Percentiles rank a stretch among this genome's conserved stretches.
These are phyloP conservation scores for Aspergillus terreus DNA, from an alignment of 2,329 filamentous ascomycete genomes.

Conservation along the genomic window DNA sequence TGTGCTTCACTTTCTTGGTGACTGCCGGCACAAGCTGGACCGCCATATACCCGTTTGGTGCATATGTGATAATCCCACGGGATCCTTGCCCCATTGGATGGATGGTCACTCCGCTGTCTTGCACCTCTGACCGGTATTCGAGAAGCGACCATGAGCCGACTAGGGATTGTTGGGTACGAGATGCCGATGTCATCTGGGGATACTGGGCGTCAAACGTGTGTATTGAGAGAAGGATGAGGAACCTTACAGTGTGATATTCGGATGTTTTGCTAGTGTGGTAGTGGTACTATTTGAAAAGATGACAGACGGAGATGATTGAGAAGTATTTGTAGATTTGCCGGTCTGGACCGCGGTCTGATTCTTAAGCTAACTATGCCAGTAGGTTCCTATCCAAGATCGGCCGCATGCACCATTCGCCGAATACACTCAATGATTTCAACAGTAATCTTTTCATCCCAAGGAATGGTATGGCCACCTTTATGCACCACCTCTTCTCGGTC, in stretches of 20 bases:
- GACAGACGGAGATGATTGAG: too few species aligned
- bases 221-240: too few species aligned
- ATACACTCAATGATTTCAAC: not conserved
- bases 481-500: conserved; percentile 1
- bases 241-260: too few species aligned
- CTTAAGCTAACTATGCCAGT: not conserved
- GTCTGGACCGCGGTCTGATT: not conserved
- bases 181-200: not conserved
- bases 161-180: not conserved
- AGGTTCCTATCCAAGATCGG: not conserved
- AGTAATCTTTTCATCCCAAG: not conserved
- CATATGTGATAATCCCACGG: not conserved
- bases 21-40: not conserved
- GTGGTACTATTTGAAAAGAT: too few species aligned
- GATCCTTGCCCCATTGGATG: not conserved
- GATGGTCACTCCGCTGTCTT: not conserved
- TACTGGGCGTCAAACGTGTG: not conserved
- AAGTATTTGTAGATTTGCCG: too few species aligned
- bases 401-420: not conserved
- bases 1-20: not conserved
- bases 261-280: too few species aligned
- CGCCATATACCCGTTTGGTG: not conserved
- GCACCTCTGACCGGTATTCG: not conserved
- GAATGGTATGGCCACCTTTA: conserved; percentile 1
- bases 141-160: conserved; percentile 1